Evolutionary conservation across 192 early-diverging fungal species (phyloP).

Genomic region (Backusella macrospora): DNA sequence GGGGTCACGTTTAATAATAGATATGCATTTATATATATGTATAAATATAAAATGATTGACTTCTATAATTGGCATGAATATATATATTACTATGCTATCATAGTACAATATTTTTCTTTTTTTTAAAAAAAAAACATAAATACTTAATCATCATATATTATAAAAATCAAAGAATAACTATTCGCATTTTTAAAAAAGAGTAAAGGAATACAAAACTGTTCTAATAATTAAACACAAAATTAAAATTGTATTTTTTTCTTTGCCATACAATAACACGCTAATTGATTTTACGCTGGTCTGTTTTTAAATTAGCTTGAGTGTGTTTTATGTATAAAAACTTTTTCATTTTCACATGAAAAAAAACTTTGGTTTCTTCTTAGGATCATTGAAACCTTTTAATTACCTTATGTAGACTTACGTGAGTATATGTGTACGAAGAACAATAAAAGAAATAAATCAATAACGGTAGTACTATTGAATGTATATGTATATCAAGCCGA

Average conservation of each 20-base stretch:
- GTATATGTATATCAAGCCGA: slow-evolving; percentile 8
- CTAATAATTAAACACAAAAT: neutral
- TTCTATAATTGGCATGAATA: neutral
- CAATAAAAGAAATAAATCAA: neutral
- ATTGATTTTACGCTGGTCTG: slow-evolving; percentile 3
- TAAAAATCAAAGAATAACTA: too few relatives aligned
- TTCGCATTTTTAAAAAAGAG: neutral
- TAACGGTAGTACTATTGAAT: neutral
- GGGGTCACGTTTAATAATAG: neutral
- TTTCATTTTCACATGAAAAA: slow-evolving; percentile 11
- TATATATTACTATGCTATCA: neutral
- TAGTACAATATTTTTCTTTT: neutral
- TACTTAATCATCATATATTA: neutral
- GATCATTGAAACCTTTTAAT: neutral
- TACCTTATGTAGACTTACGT: neutral
- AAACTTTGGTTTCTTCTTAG: neutral
- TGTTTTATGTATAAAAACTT: neutral
- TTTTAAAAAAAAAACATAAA: neutral
- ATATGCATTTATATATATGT: neutral
- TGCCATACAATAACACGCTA: neutral
- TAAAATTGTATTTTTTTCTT: neutral
- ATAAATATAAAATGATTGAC: neutral
- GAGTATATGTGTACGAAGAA: too few relatives aligned
- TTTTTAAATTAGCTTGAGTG: neutral
- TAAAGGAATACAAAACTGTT: neutral